Conservation (phyloP, 2,329 filamentous ascomycete genomes). For the Fusarium agapanthi region DNA sequence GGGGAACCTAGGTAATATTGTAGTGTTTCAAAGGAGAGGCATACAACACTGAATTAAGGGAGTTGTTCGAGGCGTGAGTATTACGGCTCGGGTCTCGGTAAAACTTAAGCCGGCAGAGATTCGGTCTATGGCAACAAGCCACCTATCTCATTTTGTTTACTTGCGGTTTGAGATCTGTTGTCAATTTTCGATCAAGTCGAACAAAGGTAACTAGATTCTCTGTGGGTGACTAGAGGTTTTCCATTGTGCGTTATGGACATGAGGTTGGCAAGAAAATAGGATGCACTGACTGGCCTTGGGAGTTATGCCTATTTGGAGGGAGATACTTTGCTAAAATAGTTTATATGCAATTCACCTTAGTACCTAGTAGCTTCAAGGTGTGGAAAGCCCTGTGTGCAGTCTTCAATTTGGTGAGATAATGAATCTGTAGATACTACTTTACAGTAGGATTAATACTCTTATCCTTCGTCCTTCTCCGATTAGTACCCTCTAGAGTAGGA, state of each 20-base stretch:
- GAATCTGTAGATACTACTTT: background rate
- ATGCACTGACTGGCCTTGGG: background rate
- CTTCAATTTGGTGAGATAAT: background rate
- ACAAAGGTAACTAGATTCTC: background rate
- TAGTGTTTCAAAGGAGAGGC: conserved; percentile 15
- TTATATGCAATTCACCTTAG: background rate
- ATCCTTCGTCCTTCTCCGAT: background rate
- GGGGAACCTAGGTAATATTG: too few relatives aligned
- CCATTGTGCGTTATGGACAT: conserved; percentile 10
- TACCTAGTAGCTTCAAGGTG: background rate
- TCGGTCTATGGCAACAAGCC: background rate
- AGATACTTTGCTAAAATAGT: background rate
- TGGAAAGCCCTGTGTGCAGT: background rate
- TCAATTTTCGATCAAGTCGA: background rate
- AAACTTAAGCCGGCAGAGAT: conserved; percentile 4
- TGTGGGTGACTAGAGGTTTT: background rate
- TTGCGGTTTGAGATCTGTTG: background rate
- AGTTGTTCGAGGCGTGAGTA: background rate
- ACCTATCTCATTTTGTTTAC: background rate
- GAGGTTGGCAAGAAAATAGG: background rate
- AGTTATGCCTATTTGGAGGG: too few relatives aligned
- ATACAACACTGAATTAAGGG: background rate
- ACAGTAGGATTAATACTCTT: background rate
- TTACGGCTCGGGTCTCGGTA: conserved; percentile 20
- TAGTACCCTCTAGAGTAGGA: background rate